These are phyloP conservation scores for Xylariaceae sp. DNA, from an alignment of 2,329 filamentous ascomycete species.

Conservation along the genomic window DNA sequence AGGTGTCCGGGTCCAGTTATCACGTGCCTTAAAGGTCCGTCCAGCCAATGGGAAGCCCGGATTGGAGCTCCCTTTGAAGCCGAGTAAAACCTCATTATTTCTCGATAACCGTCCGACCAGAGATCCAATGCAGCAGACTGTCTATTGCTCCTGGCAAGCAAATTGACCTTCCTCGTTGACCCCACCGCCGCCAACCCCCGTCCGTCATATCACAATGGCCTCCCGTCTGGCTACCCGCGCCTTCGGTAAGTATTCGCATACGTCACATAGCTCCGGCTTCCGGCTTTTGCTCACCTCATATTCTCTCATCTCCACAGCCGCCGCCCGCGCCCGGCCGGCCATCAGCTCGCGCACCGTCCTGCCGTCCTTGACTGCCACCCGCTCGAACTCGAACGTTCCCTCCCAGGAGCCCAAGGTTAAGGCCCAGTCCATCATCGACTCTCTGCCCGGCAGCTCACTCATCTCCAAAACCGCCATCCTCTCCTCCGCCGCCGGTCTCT, in stretches of 20 bases:
- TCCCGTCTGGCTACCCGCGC: constrained; percentile 94
- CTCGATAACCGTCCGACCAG: constrained; percentile 17
- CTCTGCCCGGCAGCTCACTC: constrained; percentile 85
- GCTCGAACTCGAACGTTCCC: constrained; percentile 71
- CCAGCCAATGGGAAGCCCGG: constrained; percentile 24
- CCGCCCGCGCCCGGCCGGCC: constrained; percentile 81
- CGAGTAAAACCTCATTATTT: constrained; percentile 35
- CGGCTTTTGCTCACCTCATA: constrained; percentile 27
- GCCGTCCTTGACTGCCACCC: constrained; percentile 58
- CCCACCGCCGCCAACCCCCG: constrained; percentile 38
- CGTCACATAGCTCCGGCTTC: background rate
- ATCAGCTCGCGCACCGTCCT: constrained; percentile 52
- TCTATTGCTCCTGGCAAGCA: constrained; percentile 35
- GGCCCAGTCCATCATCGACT: constrained; percentile 90
- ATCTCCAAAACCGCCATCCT: constrained; percentile 96
- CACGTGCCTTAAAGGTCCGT: constrained; percentile 20
- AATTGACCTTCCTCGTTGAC: constrained; percentile 35
- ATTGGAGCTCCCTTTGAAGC: constrained; percentile 21
- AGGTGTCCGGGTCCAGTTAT: constrained; percentile 21
- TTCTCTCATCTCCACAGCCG: constrained; percentile 52
- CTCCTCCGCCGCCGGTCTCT: constrained; percentile 83
- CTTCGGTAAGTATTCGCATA: constrained; percentile 65
- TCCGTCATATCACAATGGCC: constrained; percentile 75
- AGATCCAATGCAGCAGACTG: constrained; percentile 21
- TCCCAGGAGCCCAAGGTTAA: constrained; percentile 91